phyloP scores from a whole-genome alignment of 768 basidiomycete species.

The Ramaria sp. region DNA sequence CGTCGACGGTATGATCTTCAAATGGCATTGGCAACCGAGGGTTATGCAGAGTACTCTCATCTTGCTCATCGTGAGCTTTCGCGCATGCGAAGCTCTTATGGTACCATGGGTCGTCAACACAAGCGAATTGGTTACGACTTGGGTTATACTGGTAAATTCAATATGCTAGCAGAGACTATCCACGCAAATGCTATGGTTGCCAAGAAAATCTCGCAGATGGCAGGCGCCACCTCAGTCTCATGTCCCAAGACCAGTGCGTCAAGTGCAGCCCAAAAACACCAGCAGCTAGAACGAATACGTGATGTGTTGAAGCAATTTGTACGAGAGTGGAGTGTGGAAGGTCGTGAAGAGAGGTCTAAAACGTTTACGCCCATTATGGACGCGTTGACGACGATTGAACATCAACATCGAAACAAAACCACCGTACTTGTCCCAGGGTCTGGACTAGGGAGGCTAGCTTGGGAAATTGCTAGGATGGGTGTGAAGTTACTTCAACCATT shows the following conservation, averaged over 20 bases:
- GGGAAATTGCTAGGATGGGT: conserved; percentile 58
- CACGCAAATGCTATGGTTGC: conserved; percentile 26
- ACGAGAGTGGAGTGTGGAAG: conserved; percentile 59
- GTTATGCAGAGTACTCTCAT: neutral
- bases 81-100: conserved; percentile 8
- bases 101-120: conserved; percentile 5
- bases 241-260: neutral
- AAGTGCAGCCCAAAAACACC: too few relatives aligned
- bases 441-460: conserved; percentile 54
- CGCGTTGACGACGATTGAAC: conserved; percentile 23
- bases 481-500: conserved; percentile 9
- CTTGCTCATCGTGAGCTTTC: conserved; percentile 2
- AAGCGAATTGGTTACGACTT: conserved; percentile 36
- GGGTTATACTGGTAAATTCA: conserved; percentile 45
- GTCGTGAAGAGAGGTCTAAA: conserved; percentile 38
- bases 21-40: neutral
- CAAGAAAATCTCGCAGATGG: conserved; percentile 22
- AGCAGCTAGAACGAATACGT: conserved; percentile 39
- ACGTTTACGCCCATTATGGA: conserved; percentile 50
- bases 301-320: conserved; percentile 61
- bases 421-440: conserved; percentile 53
- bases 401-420: conserved; percentile 20
- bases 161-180: conserved; percentile 25
- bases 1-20: neutral
- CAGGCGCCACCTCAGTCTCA: neutral